These are phyloP conservation scores for Solanum hybrid DNA, from an alignment of 305 asterid species.

Conservation along the genomic window DNA sequence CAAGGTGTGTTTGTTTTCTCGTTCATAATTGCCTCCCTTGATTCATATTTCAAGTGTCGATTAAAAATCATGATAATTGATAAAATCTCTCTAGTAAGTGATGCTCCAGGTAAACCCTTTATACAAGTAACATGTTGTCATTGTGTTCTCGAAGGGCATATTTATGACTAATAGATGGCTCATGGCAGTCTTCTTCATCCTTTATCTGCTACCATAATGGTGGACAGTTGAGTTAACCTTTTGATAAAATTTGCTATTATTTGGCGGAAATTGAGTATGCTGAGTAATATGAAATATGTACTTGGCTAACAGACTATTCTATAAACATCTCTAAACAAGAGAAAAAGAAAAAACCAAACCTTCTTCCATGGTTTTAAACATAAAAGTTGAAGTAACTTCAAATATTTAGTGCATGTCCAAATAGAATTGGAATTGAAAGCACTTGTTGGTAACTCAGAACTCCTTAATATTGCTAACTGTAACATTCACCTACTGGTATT, in stretches of 20 bases:
- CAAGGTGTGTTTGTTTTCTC: slow-evolving; percentile 37
- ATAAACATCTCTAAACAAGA: background rate
- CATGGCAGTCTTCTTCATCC: background rate
- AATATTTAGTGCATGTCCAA: background rate
- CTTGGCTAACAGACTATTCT: background rate
- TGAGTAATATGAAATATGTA: background rate
- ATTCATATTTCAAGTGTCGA: background rate
- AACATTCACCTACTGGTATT: background rate
- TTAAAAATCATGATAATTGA: background rate
- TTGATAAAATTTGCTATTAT: background rate
- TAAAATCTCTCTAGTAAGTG: background rate
- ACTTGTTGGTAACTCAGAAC: background rate
- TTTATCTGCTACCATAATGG: background rate
- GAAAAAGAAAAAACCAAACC: background rate
- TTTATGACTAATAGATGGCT: background rate
- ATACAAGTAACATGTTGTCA: background rate
- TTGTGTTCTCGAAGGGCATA: background rate
- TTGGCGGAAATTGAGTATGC: background rate
- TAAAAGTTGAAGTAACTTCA: background rate
- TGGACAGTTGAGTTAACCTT: background rate
- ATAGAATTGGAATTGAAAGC: background rate
- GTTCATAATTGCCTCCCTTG: background rate
- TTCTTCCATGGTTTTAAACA: background rate
- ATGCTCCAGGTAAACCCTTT: background rate
- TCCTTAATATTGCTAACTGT: background rate